Conservation (phyloP, 345 rosid species). For the Trapa bicornis region DNA sequence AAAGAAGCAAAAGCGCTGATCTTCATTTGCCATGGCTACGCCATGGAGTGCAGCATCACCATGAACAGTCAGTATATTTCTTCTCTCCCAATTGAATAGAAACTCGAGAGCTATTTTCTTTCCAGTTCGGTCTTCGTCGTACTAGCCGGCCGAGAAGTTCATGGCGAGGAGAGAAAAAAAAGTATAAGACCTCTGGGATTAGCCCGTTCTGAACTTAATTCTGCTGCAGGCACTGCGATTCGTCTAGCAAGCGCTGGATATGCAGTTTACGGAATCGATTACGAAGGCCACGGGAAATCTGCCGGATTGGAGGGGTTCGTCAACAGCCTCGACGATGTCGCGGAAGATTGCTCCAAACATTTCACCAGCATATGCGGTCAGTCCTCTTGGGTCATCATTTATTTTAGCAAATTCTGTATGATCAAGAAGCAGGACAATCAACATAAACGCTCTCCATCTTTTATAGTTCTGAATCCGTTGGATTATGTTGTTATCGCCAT, state of each 20-base stretch:
- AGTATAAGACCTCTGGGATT: no score
- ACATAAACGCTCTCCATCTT: no score
- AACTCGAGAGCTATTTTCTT: background rate
- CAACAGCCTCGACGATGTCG: constrained; percentile 35
- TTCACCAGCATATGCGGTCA: constrained; percentile 52
- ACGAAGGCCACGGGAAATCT: constrained; percentile 88
- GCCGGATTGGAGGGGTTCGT: constrained; percentile 40
- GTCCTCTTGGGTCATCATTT: background rate
- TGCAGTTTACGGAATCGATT: constrained; percentile 67
- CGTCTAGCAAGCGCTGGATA: constrained; percentile 54
- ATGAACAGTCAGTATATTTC: constrained; percentile 45
- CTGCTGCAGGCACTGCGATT: constrained; percentile 44
- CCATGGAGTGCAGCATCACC: constrained; percentile 92
- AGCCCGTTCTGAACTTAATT: background rate
- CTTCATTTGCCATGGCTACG: constrained; percentile 85
- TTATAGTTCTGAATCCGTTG: no score
- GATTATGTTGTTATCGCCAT: no score
- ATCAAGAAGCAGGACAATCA: no score
- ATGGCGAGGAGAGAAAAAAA: no score
- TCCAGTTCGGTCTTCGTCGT: background rate
- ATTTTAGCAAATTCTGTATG: no score
- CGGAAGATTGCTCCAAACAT: constrained; percentile 47
- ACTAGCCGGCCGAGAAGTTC: no score
- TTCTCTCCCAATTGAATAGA: background rate
- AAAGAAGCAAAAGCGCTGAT: constrained; percentile 61